Evolutionary conservation across 768 basidiomycete genomes (phyloP).

Genomic region (Zangia roseola): DNA sequence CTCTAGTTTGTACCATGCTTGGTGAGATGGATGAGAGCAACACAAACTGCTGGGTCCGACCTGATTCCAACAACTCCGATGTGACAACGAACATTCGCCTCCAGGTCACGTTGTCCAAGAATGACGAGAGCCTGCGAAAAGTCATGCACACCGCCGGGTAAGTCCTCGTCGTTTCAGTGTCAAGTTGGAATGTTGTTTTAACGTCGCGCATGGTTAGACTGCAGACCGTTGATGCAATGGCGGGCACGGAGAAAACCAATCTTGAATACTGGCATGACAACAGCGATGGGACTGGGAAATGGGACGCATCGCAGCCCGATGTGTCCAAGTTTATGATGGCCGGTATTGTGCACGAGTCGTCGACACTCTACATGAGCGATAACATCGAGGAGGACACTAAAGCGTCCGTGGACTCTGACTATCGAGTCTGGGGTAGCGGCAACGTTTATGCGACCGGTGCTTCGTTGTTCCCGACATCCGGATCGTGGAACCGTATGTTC

Average conservation of each 20-base stretch:
- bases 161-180: no score
- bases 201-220: neutral
- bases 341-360: neutral
- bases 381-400: no score
- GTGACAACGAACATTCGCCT: constrained; percentile 12
- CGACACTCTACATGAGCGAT: neutral
- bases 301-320: no score
- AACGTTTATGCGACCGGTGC: constrained; percentile 14
- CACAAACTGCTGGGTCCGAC: neutral
- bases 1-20: constrained; percentile 4
- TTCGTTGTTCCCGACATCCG: constrained; percentile 9
- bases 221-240: constrained; percentile 2
- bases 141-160: constrained; percentile 13
- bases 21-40: constrained; percentile 10
- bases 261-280: constrained; percentile 8
- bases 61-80: neutral
- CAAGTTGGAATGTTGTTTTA: neutral
- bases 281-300: neutral
- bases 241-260: neutral
- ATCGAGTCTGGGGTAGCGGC: constrained; percentile 1
- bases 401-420: constrained; percentile 6
- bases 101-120: constrained; percentile 9
- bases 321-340: neutral
- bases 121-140: constrained; percentile 3
- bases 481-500: constrained; percentile 12